Conservation (phyloP, 305 asterid genomes). For the Striga hermonthica region DNA sequence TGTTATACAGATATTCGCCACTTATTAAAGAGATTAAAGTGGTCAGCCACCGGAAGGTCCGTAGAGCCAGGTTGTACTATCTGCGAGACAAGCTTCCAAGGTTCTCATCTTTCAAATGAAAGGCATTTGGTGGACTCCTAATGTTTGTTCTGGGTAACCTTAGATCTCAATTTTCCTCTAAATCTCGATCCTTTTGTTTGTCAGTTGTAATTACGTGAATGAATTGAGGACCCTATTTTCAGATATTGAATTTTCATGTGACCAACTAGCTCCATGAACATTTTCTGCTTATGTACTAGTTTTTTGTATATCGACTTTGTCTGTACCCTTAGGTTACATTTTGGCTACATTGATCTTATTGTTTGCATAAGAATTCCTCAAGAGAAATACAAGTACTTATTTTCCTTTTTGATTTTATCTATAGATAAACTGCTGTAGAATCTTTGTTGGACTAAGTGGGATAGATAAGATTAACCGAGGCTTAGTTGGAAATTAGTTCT, state of each 20-base stretch:
- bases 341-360: not conserved
- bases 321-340: not conserved
- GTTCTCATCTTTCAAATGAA: constrained; percentile 86
- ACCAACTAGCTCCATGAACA: not conserved
- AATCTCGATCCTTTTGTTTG: constrained; percentile 11
- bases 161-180: constrained; percentile 1
- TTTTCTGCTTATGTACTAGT: not conserved
- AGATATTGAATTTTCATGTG: not conserved
- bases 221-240: not conserved
- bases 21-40: constrained; percentile 74
- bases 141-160: not conserved
- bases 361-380: no score
- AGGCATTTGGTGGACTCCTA: not conserved
- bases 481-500: no score
- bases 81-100: constrained; percentile 90
- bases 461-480: no score
- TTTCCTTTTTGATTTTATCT: no score
- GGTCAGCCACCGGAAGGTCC: constrained; percentile 77
- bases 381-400: no score
- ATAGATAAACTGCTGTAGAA: no score
- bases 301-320: not conserved
- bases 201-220: constrained; percentile 15
- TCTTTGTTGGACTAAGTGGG: no score
- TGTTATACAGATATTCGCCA: constrained; percentile 71
- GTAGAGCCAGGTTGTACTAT: constrained; percentile 81